Evolutionary conservation across 495 filamentous ascomycete genomes (phyloP), one percentile per base, ranked within the genome.

Genomic region (Trichodelitschia bisporula): DNA sequence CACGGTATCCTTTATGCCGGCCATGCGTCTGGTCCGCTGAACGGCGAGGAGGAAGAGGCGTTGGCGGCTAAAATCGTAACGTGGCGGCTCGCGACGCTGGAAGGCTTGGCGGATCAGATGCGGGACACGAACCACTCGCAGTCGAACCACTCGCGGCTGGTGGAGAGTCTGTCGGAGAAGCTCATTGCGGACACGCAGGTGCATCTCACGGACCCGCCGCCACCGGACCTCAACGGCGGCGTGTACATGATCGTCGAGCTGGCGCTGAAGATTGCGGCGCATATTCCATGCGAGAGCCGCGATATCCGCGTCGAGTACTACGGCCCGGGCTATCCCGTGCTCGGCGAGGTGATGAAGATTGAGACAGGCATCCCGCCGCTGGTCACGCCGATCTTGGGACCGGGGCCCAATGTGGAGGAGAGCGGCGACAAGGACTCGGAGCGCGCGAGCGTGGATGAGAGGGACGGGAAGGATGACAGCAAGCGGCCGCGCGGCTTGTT

Each of bases 161-260:
- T 69, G 14, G 64, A 70, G 21, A 57, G 58, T 36, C 59, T 79
- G 3, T 72, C 74, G 1, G 64, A 61, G 33, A 70, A 70, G 36
- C 62, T 97, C 19, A 72, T 71, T 12, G 66, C 64, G 1, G 62
- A 55, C 20, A 48, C 95, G 15, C 64, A 66, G 23, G 62, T 66
- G 38, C 66, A 76, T 46, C 59, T 95, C 17, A 57, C 69, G 28
- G 76, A 90, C 11, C 72, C 76, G 0, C 56, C 72, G 2, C 76
- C 76, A 0, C 51, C 67, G 5, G 86, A 79, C 2, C 56, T 95
- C 26, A 73, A 84, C 30, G 66, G 64, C 20, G 77, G 77, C 31
- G 72, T 79, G 14, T 64, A 69, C 35, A 89, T 83, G 74, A 92
- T 97, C 46, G 66, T 95, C 19, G 83, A 95, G 50, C 63, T 93